Evolutionary conservation across 306 rosid species (phyloP), one percentile per base, ranked within the genome.

Genomic region (Rubus idaeus): DNA sequence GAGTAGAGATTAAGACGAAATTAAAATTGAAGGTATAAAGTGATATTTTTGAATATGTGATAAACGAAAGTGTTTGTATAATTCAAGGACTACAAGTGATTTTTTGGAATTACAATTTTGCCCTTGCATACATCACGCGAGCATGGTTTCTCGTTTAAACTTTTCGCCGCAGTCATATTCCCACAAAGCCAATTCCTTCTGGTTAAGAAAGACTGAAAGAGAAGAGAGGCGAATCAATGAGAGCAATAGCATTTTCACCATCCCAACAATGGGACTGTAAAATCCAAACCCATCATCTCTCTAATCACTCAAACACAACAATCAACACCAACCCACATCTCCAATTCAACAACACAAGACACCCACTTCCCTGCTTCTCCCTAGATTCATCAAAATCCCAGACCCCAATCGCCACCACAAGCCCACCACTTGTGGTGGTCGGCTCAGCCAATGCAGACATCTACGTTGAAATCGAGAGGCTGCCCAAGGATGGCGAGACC

Each of bases 401-500:
- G 68, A 68, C 84, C 76, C 84, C 88, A 14, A 30, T 77, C 2
- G 20, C 75, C 73, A 0, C 57, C 77, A 4, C 70, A 56, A 35
- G 3, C 55, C 84, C 82, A 9, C 97, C 95, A 3, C 78, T 92
- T 1, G 92, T 95, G 35, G 98, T 95, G 20, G 95, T 95, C 0
- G 98, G 97, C 0, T 95, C 97, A 23, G 97, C 96, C 68, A 90
- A 90, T 83, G 97, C 97, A 5, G 96, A 95, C 83, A 90, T 92
- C 80, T 92, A 92, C 73, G 84, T 95, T 3, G 98, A 92, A 82
- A 90, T 90, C 63, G 91, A 95, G 0, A 78, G 97, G 14, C 83
- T 92, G 3, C 94, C 97, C 1, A 57, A 37, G 6, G 89, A 83
- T 60, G 97, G 98, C 4, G 97, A 92, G 87, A 95, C 96, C 2